A percentile compares a stretch with the other conserved stretches of the same genome.
These are phyloP conservation scores for Comarum palustre DNA, from an alignment of 306 rosid genomes.

Conservation along the genomic window DNA sequence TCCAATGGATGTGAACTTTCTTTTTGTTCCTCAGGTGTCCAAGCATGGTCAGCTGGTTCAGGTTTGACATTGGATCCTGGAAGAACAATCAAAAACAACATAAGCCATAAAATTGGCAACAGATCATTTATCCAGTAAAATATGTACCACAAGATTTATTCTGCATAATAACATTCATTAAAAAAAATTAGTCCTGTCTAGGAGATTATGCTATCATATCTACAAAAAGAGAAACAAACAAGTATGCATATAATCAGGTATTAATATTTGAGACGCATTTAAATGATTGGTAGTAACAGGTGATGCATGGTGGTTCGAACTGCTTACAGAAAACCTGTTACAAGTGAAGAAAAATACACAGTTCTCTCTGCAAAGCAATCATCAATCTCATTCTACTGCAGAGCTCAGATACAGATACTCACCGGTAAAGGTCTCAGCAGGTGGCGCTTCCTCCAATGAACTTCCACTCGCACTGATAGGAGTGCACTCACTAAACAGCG, in stretches of 20 bases:
- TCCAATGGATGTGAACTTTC: constrained; percentile 28
- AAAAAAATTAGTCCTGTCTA: background rate
- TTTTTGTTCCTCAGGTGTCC: constrained; percentile 44
- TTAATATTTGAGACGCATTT: background rate
- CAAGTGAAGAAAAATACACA: background rate
- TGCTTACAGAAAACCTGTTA: background rate
- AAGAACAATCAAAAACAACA: constrained; percentile 16
- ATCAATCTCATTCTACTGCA: constrained; percentile 17
- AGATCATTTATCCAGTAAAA: constrained; percentile 1
- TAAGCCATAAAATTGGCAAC: background rate
- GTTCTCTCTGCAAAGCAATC: background rate
- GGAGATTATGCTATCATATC: background rate
- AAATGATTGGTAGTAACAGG: background rate
- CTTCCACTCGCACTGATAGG: constrained; percentile 54
- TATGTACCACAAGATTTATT: background rate
- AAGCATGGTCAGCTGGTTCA: constrained; percentile 49
- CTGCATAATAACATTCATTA: background rate
- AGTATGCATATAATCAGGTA: background rate
- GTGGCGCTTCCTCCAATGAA: constrained; percentile 53
- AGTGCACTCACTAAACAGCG: constrained; percentile 53
- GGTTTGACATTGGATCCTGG: constrained; percentile 57
- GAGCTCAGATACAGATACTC: constrained; percentile 30
- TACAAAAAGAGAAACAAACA: background rate
- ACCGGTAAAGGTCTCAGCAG: constrained; percentile 56
- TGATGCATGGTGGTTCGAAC: background rate